A percentile compares a stretch with the other conserved stretches of the same genome.
phyloP scores from a whole-genome alignment of 2,329 filamentous ascomycete species.

The Hymenoscyphus infarciens region DNA sequence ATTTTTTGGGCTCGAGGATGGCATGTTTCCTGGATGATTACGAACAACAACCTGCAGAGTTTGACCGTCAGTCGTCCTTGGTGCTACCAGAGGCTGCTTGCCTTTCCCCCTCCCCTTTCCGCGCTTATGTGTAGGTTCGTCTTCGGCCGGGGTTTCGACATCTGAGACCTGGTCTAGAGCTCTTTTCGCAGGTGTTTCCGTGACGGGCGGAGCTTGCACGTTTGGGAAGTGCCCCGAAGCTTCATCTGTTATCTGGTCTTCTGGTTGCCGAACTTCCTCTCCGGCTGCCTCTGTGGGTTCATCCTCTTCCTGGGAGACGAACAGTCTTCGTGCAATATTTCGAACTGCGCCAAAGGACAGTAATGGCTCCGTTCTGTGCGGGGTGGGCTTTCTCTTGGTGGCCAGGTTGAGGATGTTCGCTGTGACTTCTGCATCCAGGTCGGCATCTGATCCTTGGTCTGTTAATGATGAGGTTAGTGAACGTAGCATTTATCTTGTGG shows the following conservation, averaged over 20 bases:
- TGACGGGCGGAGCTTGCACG: not conserved
- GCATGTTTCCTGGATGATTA: not conserved
- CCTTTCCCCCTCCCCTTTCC: not conserved
- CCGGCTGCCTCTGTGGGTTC: not conserved
- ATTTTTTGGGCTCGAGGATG: not conserved
- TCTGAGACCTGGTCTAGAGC: not conserved
- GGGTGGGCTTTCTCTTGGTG: not conserved
- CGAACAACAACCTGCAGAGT: not conserved
- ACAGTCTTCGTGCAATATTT: not conserved
- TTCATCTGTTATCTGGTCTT: not conserved
- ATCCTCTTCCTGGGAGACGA: not conserved
- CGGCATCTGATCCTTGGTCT: not conserved
- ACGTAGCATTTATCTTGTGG: not conserved
- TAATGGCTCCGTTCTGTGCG: not conserved
- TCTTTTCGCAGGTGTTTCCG: not conserved
- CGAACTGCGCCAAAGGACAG: not conserved
- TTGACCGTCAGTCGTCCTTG: slow-evolving; percentile 6
- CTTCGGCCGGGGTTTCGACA: not conserved
- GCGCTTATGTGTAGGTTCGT: not conserved
- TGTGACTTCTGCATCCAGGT: not conserved
- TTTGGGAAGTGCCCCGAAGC: not conserved
- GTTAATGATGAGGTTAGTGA: not conserved
- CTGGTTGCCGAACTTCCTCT: not conserved
- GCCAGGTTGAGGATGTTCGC: not conserved
- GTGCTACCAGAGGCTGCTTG: slow-evolving; percentile 1